Conservation (phyloP, 768 basidiomycete species). For the Naganishia friedmannii region DNA sequence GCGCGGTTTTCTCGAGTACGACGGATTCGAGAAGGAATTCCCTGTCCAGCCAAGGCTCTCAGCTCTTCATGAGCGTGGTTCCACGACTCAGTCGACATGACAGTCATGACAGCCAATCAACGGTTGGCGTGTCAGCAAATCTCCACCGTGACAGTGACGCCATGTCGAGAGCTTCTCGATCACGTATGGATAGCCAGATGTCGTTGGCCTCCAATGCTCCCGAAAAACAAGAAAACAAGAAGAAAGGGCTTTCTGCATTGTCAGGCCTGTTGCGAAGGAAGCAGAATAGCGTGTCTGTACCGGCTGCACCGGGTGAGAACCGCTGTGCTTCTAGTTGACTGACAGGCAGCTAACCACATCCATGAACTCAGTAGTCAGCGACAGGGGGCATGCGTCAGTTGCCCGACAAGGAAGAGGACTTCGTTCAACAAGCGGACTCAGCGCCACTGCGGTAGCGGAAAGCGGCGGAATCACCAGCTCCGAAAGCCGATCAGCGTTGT, state of each 20-base stretch:
- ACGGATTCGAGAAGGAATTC: constrained; percentile 23
- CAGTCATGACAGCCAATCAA: constrained; percentile 13
- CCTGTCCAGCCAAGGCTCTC: constrained; percentile 32
- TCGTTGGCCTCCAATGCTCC: constrained; percentile 36
- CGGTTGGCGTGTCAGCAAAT: background rate
- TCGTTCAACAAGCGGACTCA: constrained; percentile 30
- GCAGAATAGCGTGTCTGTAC: background rate
- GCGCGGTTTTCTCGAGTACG: constrained; percentile 23
- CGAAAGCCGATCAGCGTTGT: background rate
- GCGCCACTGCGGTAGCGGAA: constrained; percentile 29
- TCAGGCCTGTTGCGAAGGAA: constrained; percentile 44
- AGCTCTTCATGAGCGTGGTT: background rate
- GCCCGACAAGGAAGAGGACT: constrained; percentile 12
- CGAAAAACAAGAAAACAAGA: constrained; percentile 36
- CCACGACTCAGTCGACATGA: constrained; percentile 25
- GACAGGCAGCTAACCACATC: too few relatives aligned
- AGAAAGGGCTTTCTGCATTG: constrained; percentile 43
- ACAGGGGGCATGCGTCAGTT: background rate
- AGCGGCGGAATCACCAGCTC: constrained; percentile 31
- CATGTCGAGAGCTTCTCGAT: background rate
- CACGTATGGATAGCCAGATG: constrained; percentile 33
- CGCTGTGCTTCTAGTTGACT: constrained; percentile 30
- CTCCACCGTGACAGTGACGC: constrained; percentile 5
- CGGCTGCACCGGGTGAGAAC: background rate
- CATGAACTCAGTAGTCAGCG: background rate